These are phyloP conservation scores for Cercospora brassicicola DNA, from an alignment of 2,329 filamentous ascomycete genomes.

Conservation along the genomic window DNA sequence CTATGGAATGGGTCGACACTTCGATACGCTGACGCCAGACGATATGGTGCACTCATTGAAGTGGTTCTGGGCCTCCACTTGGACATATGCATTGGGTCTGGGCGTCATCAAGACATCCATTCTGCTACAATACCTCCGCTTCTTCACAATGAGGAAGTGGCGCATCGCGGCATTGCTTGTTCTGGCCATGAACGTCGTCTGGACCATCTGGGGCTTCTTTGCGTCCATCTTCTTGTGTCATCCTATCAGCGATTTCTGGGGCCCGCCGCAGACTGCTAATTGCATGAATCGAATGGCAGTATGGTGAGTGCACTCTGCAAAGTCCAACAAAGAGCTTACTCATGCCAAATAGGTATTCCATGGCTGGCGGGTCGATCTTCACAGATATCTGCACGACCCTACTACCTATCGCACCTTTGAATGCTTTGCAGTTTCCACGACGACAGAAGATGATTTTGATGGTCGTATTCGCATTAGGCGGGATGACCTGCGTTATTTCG, in stretches of 20 bases:
- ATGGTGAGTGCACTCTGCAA: conserved; percentile 25
- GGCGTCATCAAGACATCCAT: conserved; percentile 28
- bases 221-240: conserved; percentile 34
- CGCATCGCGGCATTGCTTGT: conserved; percentile 23
- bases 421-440: conserved; percentile 29
- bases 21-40: conserved; percentile 4
- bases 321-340: not conserved
- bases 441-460: conserved; percentile 35
- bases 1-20: conserved; percentile 26
- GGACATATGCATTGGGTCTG: conserved; percentile 21
- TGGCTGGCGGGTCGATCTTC: conserved; percentile 36
- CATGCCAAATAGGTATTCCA: conserved; percentile 23
- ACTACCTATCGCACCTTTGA: conserved; percentile 36
- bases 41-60: conserved; percentile 11
- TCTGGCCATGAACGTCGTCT: conserved; percentile 29
- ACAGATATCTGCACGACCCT: conserved; percentile 36
- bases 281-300: conserved; percentile 29
- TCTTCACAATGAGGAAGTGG: conserved; percentile 23
- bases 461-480: conserved; percentile 37
- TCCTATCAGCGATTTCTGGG: conserved; percentile 36
- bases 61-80: conserved; percentile 25
- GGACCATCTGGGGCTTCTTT: conserved; percentile 31
- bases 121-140: conserved; percentile 28
- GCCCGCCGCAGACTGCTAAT: conserved; percentile 16
- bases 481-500: conserved; percentile 28